phyloP scores from a whole-genome alignment of 2,329 filamentous ascomycete species.

The Erysiphe pulchra region DNA sequence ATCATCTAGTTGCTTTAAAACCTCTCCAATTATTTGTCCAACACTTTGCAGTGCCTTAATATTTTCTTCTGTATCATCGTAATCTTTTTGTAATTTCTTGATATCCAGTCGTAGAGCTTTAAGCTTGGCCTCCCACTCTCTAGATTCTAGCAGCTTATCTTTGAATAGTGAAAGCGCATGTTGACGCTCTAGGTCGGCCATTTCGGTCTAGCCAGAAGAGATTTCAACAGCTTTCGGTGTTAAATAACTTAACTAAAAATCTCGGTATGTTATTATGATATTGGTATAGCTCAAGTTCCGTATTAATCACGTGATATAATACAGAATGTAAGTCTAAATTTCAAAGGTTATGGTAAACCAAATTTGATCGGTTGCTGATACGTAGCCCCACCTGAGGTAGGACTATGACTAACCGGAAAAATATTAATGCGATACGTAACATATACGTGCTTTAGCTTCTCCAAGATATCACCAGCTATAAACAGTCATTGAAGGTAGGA shows the following conservation, averaged over 20 bases:
- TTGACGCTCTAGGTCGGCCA: constrained; percentile 26
- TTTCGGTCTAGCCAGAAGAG: constrained; percentile 1
- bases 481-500: too few relatives aligned
- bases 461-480: too few relatives aligned
- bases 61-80: constrained; percentile 92
- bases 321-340: too few relatives aligned
- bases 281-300: too few relatives aligned
- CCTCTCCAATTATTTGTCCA: constrained; percentile 96
- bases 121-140: constrained; percentile 96
- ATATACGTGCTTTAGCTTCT: too few relatives aligned
- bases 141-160: constrained; percentile 65
- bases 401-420: too few relatives aligned
- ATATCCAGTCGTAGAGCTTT: constrained; percentile 87
- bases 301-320: too few relatives aligned
- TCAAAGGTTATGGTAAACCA: too few relatives aligned
- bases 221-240: neutral
- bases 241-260: neutral
- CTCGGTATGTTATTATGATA: neutral
- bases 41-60: constrained; percentile 99
- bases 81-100: constrained; percentile 84
- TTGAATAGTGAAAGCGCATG: constrained; percentile 58
- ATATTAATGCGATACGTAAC: too few relatives aligned
- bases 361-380: too few relatives aligned
- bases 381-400: too few relatives aligned
- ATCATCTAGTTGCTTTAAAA: constrained; percentile 94